These are phyloP conservation scores for Pichia kluyveri DNA, from an alignment of 805 yeast species.

Conservation along the genomic window DNA sequence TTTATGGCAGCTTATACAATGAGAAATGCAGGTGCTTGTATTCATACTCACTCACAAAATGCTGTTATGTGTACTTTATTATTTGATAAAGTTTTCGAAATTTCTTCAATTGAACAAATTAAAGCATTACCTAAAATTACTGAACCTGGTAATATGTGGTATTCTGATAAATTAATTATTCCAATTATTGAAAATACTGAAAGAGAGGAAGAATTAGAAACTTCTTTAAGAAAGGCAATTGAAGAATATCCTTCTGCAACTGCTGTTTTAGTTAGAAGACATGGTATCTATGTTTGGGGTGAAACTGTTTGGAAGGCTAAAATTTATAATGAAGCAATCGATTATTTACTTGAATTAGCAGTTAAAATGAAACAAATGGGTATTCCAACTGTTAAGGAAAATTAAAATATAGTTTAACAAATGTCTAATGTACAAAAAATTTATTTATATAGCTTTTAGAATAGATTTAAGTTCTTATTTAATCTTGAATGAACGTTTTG, in stretches of 20 bases:
- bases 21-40: constrained; percentile 82
- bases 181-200: constrained; percentile 92
- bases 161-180: constrained; percentile 65
- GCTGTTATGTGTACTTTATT: constrained; percentile 77
- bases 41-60: constrained; percentile 86
- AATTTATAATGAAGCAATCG: constrained; percentile 86
- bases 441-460: background rate
- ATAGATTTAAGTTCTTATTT: background rate
- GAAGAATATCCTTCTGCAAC: constrained; percentile 65
- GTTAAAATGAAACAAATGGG: constrained; percentile 71
- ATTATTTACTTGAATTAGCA: constrained; percentile 77
- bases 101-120: constrained; percentile 81
- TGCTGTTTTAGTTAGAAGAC: constrained; percentile 86
- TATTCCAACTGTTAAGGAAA: constrained; percentile 37
- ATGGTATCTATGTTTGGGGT: constrained; percentile 97
- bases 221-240: constrained; percentile 54
- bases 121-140: constrained; percentile 75
- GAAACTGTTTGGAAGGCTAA: constrained; percentile 88
- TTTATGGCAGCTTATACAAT: constrained; percentile 60
- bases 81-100: constrained; percentile 61
- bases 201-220: constrained; percentile 76
- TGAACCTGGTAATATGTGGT: constrained; percentile 60
- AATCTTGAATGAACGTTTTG: background rate
- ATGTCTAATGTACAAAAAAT: background rate
- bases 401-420: background rate